These are phyloP conservation scores for Theobroma grandiflorum DNA, from an alignment of 441 rosid genomes.

Conservation along the genomic window DNA sequence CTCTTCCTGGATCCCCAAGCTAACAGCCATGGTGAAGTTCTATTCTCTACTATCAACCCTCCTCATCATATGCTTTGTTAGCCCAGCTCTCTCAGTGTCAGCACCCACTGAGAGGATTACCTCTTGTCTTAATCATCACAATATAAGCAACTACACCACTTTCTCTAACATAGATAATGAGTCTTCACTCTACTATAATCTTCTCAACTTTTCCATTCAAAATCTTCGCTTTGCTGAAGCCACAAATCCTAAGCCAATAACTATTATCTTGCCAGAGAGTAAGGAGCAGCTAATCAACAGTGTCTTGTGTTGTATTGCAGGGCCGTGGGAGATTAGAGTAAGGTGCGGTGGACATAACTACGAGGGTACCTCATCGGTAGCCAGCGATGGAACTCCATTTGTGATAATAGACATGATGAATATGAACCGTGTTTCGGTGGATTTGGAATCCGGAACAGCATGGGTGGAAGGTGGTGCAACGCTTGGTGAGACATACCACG, in stretches of 20 bases:
- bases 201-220: constrained; percentile 49
- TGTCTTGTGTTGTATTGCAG: constrained; percentile 36
- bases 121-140: constrained; percentile 43
- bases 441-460: constrained; percentile 50
- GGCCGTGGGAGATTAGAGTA: constrained; percentile 41
- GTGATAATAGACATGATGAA: constrained; percentile 59
- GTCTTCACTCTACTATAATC: constrained; percentile 34
- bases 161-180: constrained; percentile 35
- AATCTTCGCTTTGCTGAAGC: constrained; percentile 50
- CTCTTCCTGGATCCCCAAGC: not conserved
- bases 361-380: constrained; percentile 49
- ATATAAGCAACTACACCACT: constrained; percentile 52
- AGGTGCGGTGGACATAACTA: constrained; percentile 57
- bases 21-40: not conserved
- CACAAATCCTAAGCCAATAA: constrained; percentile 41
- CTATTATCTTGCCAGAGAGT: constrained; percentile 43
- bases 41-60: not conserved
- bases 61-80: not conserved
- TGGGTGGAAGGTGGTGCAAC: constrained; percentile 76
- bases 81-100: not conserved
- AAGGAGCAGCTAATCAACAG: constrained; percentile 30
- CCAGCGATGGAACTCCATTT: constrained; percentile 40
- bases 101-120: not conserved
- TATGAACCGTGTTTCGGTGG: constrained; percentile 49
- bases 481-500: constrained; percentile 59